phyloP scores from a whole-genome alignment of 805 yeast species.

The Wickerhamiella nectarea region DNA sequence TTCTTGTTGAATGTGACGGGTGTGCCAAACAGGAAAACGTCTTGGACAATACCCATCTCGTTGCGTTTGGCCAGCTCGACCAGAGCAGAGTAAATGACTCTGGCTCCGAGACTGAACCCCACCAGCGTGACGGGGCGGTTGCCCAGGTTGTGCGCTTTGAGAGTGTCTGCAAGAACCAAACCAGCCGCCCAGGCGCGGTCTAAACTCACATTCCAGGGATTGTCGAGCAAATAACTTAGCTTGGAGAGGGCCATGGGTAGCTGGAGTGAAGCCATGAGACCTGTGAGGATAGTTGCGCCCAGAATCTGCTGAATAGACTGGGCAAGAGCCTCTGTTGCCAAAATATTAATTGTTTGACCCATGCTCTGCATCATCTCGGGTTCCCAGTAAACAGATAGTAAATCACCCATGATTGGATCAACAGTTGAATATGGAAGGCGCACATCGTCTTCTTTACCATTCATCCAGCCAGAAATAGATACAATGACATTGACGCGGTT shows the following conservation, averaged over 20 bases:
- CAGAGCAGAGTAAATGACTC: conserved; percentile 81
- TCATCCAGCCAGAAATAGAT: conserved; percentile 97
- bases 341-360: conserved; percentile 89
- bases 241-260: conserved; percentile 85
- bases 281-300: conserved; percentile 79
- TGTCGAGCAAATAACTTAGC: conserved; percentile 76
- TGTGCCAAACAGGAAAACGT: conserved; percentile 75
- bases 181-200: conserved; percentile 98
- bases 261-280: conserved; percentile 86
- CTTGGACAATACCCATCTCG: conserved; percentile 78
- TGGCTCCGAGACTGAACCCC: conserved; percentile 88
- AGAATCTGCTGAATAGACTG: conserved; percentile 90
- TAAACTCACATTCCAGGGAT: conserved; percentile 95
- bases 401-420: conserved; percentile 96
- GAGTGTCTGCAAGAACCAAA: conserved; percentile 74
- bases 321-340: conserved; percentile 86
- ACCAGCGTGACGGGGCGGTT: conserved; percentile 82
- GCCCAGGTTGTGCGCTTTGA: conserved; percentile 77
- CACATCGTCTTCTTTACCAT: conserved; percentile 87
- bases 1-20: conserved; percentile 73
- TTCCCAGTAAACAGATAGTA: conserved; percentile 88
- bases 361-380: conserved; percentile 92
- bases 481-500: conserved; percentile 74
- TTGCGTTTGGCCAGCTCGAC: conserved; percentile 74
- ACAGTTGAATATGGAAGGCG: conserved; percentile 91